Evolutionary conservation across 2,329 filamentous ascomycete species (phyloP).

Genomic region (Graphilbum ipis-grandicollis): DNA sequence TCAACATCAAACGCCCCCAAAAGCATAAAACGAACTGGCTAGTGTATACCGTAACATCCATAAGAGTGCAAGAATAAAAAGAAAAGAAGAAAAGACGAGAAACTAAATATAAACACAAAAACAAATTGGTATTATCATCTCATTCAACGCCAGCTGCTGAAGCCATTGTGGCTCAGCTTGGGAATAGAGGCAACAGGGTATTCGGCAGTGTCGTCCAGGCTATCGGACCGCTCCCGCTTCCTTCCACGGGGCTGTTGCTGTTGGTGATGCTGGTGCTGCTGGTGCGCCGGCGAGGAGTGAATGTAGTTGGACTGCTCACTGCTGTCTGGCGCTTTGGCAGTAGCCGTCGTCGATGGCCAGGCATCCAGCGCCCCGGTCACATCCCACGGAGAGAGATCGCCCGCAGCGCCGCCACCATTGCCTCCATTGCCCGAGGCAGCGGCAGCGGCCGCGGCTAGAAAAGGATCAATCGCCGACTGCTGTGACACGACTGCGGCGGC

Average conservation of each 20-base stretch:
- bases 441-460: constrained; percentile 10
- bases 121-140: background rate
- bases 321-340: constrained; percentile 4
- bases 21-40: no score
- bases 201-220: constrained; percentile 11
- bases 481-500: background rate
- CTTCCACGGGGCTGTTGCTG: constrained; percentile 8
- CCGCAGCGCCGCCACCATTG: background rate
- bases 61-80: background rate
- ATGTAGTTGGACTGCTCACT: background rate
- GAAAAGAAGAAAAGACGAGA: background rate
- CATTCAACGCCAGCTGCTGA: constrained; percentile 9
- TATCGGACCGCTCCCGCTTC: constrained; percentile 17
- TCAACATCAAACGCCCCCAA: no score
- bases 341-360: constrained; percentile 2
- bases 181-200: constrained; percentile 9
- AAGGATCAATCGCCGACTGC: constrained; percentile 10
- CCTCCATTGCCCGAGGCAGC: background rate
- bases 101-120: background rate
- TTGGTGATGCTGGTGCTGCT: background rate
- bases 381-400: constrained; percentile 9
- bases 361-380: constrained; percentile 9
- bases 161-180: constrained; percentile 9
- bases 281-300: background rate
- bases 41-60: no score